phyloP scores from a whole-genome alignment of 1,284 basidiomycete species.

The Trichosporon sp. region DNA sequence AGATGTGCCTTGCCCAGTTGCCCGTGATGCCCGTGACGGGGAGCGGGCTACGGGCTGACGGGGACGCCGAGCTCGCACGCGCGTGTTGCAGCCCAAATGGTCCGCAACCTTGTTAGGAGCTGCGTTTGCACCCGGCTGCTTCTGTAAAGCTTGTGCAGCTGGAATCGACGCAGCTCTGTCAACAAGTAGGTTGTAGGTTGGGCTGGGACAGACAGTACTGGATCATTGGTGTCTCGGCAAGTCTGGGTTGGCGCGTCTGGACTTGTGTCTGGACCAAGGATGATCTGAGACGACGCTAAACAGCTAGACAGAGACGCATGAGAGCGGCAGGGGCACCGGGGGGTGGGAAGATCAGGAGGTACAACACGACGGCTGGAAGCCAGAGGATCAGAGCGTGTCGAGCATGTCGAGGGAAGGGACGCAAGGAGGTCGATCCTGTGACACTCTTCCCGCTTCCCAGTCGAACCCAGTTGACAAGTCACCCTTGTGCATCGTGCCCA shows the following conservation, averaged over 20 bases:
- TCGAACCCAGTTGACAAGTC: not conserved
- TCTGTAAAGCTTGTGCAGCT: not conserved
- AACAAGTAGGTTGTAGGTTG: not conserved
- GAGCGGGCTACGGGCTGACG: not conserved
- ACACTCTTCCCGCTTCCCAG: conserved; percentile 7
- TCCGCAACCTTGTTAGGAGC: no score
- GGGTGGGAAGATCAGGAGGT: not conserved
- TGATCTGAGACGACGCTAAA: no score
- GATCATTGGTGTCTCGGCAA: not conserved
- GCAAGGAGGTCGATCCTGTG: not conserved
- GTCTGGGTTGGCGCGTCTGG: not conserved
- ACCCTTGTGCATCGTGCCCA: not conserved
- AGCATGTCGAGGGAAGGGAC: not conserved
- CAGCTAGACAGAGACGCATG: no score
- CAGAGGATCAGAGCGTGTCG: no score
- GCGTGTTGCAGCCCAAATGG: no score
- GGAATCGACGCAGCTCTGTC: not conserved
- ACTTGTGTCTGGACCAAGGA: not conserved
- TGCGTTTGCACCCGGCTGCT: no score
- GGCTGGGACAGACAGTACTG: not conserved
- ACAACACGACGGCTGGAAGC: no score
- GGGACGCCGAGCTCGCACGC: not conserved
- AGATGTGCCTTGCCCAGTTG: not conserved
- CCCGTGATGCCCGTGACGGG: not conserved
- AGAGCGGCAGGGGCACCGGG: no score